A percentile compares a stretch with the other conserved stretches of the same genome.
Conservation (phyloP, 768 basidiomycete genomes). For the Tulasnella calospora region DNA sequence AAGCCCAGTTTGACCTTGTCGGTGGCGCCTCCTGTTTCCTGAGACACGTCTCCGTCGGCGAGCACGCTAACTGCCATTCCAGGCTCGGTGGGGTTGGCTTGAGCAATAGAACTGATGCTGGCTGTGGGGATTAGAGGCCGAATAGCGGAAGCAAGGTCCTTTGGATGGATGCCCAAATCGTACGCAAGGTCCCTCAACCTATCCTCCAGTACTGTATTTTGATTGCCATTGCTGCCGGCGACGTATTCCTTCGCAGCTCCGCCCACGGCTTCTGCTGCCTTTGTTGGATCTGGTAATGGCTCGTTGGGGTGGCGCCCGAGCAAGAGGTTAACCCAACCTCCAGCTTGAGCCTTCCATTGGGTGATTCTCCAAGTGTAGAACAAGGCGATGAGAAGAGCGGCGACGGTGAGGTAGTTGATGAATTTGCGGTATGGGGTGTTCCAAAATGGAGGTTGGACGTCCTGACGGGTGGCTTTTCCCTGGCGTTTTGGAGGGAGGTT, state of each 20-base stretch:
- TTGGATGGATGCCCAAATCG: slow-evolving; percentile 28
- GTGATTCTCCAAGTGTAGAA: slow-evolving; percentile 29
- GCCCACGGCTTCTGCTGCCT: not conserved
- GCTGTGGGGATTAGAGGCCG: slow-evolving; percentile 26
- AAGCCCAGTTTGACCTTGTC: slow-evolving; percentile 5
- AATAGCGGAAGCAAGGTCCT: slow-evolving; percentile 27
- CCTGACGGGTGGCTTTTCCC: not conserved
- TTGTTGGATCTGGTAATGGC: slow-evolving; percentile 14
- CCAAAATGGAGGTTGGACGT: slow-evolving; percentile 15
- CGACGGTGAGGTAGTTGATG: slow-evolving; percentile 25
- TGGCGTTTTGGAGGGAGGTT: slow-evolving; percentile 22
- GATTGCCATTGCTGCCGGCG: not conserved
- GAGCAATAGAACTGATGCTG: slow-evolving; percentile 23
- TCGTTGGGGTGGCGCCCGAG: slow-evolving; percentile 23
- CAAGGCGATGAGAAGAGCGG: slow-evolving; percentile 9
- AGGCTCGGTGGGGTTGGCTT: slow-evolving; percentile 14
- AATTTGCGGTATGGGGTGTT: slow-evolving; percentile 21
- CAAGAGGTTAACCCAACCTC: slow-evolving; percentile 28
- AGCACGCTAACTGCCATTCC: slow-evolving; percentile 6
- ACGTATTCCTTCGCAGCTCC: not conserved
- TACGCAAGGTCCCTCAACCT: slow-evolving; percentile 25
- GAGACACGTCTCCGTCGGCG: not conserved
- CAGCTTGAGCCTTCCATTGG: slow-evolving; percentile 25
- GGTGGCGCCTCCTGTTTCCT: not conserved
- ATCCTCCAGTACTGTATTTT: slow-evolving; percentile 18